These are phyloP conservation scores for Clonostachys sp. DNA, from an alignment of 2,329 filamentous ascomycete species.

Conservation along the genomic window DNA sequence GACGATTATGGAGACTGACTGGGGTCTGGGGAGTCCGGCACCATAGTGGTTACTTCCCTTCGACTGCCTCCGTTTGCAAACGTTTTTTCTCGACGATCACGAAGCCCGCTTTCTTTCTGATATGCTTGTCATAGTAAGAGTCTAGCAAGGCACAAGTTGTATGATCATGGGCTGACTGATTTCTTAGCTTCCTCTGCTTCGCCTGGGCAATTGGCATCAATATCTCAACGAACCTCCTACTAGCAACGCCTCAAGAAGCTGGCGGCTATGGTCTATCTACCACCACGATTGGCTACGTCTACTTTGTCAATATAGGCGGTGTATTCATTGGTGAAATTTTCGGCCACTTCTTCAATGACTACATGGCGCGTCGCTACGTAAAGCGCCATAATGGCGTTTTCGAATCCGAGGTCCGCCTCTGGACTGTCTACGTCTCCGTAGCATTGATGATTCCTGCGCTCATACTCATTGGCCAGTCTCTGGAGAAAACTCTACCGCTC, in stretches of 20 bases:
- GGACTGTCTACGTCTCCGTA: constrained; percentile 38
- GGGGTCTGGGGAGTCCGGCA: no score
- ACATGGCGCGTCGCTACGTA: constrained; percentile 37
- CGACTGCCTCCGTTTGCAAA: no score
- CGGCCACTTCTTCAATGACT: no score
- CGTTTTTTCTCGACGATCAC: no score
- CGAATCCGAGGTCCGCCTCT: constrained; percentile 50
- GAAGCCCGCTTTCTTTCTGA: no score
- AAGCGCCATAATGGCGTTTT: constrained; percentile 42
- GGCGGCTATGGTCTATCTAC: constrained; percentile 29
- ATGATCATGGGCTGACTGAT: constrained; percentile 11
- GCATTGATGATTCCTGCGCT: constrained; percentile 33
- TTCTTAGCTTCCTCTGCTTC: constrained; percentile 15
- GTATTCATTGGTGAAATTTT: no score
- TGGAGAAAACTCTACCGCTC: no score
- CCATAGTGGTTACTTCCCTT: no score
- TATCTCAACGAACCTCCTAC: constrained; percentile 47
- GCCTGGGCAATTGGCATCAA: constrained; percentile 52
- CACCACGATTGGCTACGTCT: constrained; percentile 51
- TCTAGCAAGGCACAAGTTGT: no score
- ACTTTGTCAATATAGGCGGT: constrained; percentile 43
- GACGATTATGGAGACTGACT: no score
- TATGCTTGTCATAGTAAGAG: no score
- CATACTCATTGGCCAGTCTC: no score
- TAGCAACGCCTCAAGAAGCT: constrained; percentile 15